Percentiles rank a stretch among this genome's conserved stretches.
Evolutionary conservation across 1,284 basidiomycete species (phyloP).

Genomic region (Apiotrichum laibachii): DNA sequence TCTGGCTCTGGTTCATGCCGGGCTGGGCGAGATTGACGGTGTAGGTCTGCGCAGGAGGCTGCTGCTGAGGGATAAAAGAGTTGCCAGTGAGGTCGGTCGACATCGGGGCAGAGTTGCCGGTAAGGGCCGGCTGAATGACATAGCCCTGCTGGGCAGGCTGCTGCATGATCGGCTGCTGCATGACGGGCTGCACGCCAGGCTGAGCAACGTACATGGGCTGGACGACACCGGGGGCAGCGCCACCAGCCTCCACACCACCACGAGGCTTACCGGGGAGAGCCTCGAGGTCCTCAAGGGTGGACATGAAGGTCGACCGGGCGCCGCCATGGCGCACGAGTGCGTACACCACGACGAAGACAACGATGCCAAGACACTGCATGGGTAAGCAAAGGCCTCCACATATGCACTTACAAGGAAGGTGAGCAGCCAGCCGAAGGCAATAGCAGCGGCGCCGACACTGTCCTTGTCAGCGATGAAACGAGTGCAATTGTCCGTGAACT

Average conservation of each 20-base stretch:
- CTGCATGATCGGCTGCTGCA: background rate
- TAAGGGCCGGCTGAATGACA: background rate
- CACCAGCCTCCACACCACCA: background rate
- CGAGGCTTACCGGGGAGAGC: too few relatives aligned
- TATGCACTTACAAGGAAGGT: background rate
- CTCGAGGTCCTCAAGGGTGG: background rate
- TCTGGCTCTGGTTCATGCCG: background rate
- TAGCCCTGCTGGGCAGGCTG: background rate
- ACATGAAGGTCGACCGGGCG: background rate
- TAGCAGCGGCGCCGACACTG: background rate
- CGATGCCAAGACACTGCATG: background rate
- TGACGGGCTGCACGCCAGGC: background rate
- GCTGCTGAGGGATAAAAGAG: background rate
- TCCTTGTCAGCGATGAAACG: background rate
- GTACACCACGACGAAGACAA: background rate
- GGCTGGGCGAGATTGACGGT: background rate
- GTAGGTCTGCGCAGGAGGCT: background rate
- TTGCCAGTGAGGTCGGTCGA: background rate
- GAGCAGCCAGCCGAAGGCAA: constrained; percentile 1
- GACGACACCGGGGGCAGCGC: background rate
- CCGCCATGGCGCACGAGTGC: background rate
- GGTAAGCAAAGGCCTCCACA: background rate
- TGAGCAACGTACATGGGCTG: background rate
- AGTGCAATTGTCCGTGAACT: background rate
- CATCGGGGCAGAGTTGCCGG: background rate